Evolutionary conservation across 441 rosid species (phyloP).

Genomic region (Kokia cookei): DNA sequence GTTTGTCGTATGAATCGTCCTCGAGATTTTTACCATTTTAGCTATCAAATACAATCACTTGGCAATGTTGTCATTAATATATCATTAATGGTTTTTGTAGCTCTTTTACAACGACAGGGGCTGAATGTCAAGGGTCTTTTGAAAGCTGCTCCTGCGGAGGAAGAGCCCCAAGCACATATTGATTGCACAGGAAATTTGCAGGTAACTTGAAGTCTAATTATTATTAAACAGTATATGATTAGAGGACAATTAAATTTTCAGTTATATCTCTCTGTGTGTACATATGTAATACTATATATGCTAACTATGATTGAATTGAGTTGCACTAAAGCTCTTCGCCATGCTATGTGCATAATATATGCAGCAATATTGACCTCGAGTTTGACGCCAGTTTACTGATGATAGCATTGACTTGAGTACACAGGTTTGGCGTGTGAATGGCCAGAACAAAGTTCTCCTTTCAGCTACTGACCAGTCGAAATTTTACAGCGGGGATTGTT

Average conservation of each 20-base stretch:
- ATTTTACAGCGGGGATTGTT: slow-evolving; percentile 86
- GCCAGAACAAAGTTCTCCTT: slow-evolving; percentile 64
- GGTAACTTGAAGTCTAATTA: slow-evolving; percentile 24
- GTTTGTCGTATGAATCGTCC: not conserved
- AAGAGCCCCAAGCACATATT: slow-evolving; percentile 76
- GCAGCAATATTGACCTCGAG: not conserved
- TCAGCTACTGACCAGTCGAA: slow-evolving; percentile 78
- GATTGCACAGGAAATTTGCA: slow-evolving; percentile 91
- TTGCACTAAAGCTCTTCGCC: not conserved
- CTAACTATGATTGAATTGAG: not conserved
- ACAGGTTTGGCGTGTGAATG: slow-evolving; percentile 87
- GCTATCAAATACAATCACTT: not conserved
- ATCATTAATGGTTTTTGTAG: slow-evolving; percentile 32
- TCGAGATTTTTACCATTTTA: not conserved
- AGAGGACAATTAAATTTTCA: not conserved
- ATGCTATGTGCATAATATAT: not conserved
- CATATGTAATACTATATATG: not conserved
- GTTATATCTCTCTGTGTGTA: not conserved
- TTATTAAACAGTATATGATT: not conserved
- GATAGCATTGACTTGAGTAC: slow-evolving; percentile 5
- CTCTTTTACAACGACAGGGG: slow-evolving; percentile 88
- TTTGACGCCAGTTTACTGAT: slow-evolving; percentile 6
- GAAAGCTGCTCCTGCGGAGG: slow-evolving; percentile 72
- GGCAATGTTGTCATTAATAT: slow-evolving; percentile 11
- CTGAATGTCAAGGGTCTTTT: slow-evolving; percentile 80